These are phyloP conservation scores for Jaapia argillacea DNA, from an alignment of 768 basidiomycete genomes.

Conservation along the genomic window DNA sequence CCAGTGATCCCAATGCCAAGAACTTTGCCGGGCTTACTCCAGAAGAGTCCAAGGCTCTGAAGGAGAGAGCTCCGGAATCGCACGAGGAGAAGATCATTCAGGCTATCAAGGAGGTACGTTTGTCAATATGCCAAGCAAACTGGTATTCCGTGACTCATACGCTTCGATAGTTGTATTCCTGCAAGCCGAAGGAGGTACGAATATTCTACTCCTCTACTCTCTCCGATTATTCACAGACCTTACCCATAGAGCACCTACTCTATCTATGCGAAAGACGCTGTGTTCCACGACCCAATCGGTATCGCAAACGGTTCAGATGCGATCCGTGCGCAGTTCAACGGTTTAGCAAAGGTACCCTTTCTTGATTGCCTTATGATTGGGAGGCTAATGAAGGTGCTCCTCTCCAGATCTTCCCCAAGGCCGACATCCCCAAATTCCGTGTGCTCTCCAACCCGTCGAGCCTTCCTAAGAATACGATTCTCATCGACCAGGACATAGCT, in stretches of 20 bases:
- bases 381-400: background rate
- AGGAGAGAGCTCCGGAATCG: constrained; percentile 23
- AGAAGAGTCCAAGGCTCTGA: constrained; percentile 25
- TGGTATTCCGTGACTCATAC: background rate
- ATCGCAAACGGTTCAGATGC: constrained; percentile 29
- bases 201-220: background rate
- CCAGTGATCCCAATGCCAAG: constrained; percentile 12
- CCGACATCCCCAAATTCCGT: constrained; percentile 31
- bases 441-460: constrained; percentile 29
- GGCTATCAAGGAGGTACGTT: constrained; percentile 30
- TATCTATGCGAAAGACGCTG: constrained; percentile 29
- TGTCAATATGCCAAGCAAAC: constrained; percentile 4
- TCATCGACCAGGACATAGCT: constrained; percentile 38
- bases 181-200: constrained; percentile 25
- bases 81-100: constrained; percentile 27
- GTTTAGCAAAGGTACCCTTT: constrained; percentile 26
- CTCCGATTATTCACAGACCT: background rate
- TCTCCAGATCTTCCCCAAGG: constrained; percentile 29
- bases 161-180: constrained; percentile 25
- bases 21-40: constrained; percentile 32
- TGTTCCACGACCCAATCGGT: constrained; percentile 38
- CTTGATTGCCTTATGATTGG: constrained; percentile 1
- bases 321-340: constrained; percentile 34
- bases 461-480: constrained; percentile 25
- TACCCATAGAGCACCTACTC: constrained; percentile 27